Conservation (phyloP, 805 yeast genomes). For the Spencermartinsiella europaea region DNA sequence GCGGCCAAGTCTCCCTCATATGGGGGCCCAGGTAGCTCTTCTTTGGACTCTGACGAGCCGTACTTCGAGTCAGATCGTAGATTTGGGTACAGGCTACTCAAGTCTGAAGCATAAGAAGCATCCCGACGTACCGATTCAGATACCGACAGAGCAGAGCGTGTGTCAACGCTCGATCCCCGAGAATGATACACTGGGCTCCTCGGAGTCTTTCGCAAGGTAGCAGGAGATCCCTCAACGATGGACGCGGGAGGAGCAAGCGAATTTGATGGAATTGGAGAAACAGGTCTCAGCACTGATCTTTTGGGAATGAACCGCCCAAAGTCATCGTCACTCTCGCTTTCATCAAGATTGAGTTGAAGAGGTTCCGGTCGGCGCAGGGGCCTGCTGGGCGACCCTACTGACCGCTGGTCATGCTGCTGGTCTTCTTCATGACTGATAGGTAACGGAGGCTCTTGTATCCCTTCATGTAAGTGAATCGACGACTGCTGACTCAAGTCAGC, state of each 20-base stretch:
- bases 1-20: neutral
- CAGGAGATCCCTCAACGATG: neutral
- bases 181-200: neutral
- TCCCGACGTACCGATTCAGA: no score
- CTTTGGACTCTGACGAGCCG: no score
- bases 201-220: neutral
- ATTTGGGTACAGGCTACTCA: no score
- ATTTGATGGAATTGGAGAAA: conserved; percentile 16
- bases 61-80: neutral
- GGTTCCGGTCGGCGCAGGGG: neutral
- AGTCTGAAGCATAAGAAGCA: no score
- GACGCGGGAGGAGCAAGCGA: neutral
- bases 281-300: conserved; percentile 17
- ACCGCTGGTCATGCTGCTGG: no score
- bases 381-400: no score
- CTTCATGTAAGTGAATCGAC: neutral
- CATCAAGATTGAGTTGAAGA: neutral
- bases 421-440: no score
- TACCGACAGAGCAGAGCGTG: no score
- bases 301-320: conserved; percentile 15
- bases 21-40: neutral
- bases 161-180: neutral
- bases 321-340: neutral
- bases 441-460: neutral
- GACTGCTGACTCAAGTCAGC: neutral